These are phyloP conservation scores for Cercospora brassicicola DNA, from an alignment of 2,329 filamentous ascomycete genomes.

Conservation along the genomic window DNA sequence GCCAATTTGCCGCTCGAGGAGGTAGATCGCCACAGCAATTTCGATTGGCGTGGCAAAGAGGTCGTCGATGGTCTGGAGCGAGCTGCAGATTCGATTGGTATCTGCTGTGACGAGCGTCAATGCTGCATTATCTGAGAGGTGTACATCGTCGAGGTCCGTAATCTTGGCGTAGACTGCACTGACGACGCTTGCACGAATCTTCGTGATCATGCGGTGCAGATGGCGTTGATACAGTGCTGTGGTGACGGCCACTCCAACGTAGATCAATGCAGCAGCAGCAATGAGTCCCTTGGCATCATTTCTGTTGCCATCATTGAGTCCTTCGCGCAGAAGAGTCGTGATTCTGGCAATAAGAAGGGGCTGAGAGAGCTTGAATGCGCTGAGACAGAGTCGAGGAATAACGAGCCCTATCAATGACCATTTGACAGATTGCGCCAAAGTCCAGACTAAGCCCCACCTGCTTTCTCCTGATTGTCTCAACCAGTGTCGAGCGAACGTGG, in stretches of 20 bases:
- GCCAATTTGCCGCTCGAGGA: slow-evolving; percentile 25
- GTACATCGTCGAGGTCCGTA: slow-evolving; percentile 16
- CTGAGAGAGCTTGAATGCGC: slow-evolving; percentile 24
- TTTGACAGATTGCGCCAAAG: slow-evolving; percentile 3
- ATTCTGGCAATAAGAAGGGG: slow-evolving; percentile 23
- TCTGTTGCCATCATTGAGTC: slow-evolving; percentile 9
- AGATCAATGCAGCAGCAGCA: slow-evolving; percentile 23
- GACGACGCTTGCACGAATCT: slow-evolving; percentile 23
- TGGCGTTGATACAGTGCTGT: slow-evolving; percentile 24
- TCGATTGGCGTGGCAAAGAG: slow-evolving; percentile 29
- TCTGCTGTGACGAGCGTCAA: slow-evolving; percentile 28
- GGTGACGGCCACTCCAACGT: slow-evolving; percentile 21
- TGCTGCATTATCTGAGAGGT: slow-evolving; percentile 20
- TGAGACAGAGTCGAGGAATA: slow-evolving; percentile 20
- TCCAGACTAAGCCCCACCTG: slow-evolving; percentile 13
- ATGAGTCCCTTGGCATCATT: slow-evolving; percentile 20
- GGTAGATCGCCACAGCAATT: slow-evolving; percentile 26
- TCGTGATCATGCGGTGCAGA: slow-evolving; percentile 26
- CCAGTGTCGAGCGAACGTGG: slow-evolving; percentile 16
- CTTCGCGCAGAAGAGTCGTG: slow-evolving; percentile 14
- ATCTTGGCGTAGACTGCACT: slow-evolving; percentile 22
- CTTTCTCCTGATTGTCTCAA: not conserved
- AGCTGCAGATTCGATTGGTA: slow-evolving; percentile 22
- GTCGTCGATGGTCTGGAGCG: slow-evolving; percentile 21
- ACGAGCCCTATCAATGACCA: slow-evolving; percentile 15